Base-by-base conservation (phyloP, 768 basidiomycete genomes). In the Tulasnella sp. region DNA sequence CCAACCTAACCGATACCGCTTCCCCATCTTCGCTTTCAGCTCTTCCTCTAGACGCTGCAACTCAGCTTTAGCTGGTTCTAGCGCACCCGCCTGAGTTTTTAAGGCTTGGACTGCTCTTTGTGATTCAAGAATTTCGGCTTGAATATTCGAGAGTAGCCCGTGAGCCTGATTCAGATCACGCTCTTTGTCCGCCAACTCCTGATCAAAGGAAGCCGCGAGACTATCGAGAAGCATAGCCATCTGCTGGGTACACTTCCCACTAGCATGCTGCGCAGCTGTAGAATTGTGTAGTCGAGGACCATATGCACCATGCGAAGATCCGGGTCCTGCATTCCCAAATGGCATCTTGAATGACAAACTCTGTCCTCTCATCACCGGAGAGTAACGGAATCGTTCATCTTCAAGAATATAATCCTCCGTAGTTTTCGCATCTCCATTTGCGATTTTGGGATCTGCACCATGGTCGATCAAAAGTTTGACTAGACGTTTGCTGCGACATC, bases 321-420 rank as follows among this genome's bases (percentile, higher is more conserved):
- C 49, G 53, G 34, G 58, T 53, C 6, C 53, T 43, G 3, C 53
- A 44, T 20, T 8, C 33, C 0, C 20, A 27, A 34, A 44, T 5
- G 25, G 51, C 24, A 31, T 22, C 45, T 10, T 41, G 19, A 54
- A 73, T 75, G 72, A 63, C 10, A 57, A 27, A 19, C 72, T 66
- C 42, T 83, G 76, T 7, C 85, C 80, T 10, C 78, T 74, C 5
- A 87, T 81, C 0, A 79, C 75, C 2, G 92, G 92, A 5, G 90
- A 93, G 1, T 87, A 85, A 33, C 93, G 76, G 69, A 96, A 96
- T 42, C 92, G 79, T 65, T 98, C 95, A 63, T 99, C 95, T 64
- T 99, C 95, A 31, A 99, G 74, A 57, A 99, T 98, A 61, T 98
- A 99, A 63, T 98, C 95, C 66, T 99, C 93, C 2, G 95, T 86